Evolutionary conservation across 2,329 filamentous ascomycete genomes (phyloP).

Genomic region (Penicillium olsonii): DNA sequence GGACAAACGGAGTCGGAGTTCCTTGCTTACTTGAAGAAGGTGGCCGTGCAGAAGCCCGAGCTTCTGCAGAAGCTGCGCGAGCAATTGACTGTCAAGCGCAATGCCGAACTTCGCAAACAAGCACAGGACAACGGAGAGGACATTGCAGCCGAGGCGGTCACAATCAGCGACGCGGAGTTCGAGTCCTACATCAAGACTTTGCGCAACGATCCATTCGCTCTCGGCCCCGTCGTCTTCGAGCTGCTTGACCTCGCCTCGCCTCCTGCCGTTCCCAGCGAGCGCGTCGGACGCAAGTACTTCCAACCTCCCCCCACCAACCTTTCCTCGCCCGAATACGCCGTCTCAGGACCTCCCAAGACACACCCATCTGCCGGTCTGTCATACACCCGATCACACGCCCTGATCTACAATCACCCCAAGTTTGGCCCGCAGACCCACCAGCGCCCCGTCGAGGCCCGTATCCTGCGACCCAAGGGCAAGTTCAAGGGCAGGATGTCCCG

Average conservation of each 20-base stretch:
- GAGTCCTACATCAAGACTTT: slow-evolving; percentile 48
- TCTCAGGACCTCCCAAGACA: slow-evolving; percentile 58
- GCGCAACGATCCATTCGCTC: slow-evolving; percentile 43
- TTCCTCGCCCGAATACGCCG: slow-evolving; percentile 46
- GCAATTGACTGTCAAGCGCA: slow-evolving; percentile 34
- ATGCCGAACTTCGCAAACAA: slow-evolving; percentile 37
- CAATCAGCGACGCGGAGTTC: slow-evolving; percentile 49
- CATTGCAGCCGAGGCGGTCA: slow-evolving; percentile 28
- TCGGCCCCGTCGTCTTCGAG: slow-evolving; percentile 55
- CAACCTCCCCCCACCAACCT: slow-evolving; percentile 36
- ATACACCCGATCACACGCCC: slow-evolving; percentile 58
- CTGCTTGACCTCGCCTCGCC: slow-evolving; percentile 59
- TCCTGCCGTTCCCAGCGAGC: slow-evolving; percentile 38
- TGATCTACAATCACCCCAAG: slow-evolving; percentile 61
- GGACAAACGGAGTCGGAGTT: slow-evolving; percentile 60
- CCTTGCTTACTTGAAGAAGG: slow-evolving; percentile 50
- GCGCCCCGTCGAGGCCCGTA: slow-evolving; percentile 58
- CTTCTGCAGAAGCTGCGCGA: slow-evolving; percentile 40
- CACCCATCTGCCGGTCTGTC: slow-evolving; percentile 67
- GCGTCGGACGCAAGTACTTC: slow-evolving; percentile 38
- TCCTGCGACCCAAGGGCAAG: slow-evolving; percentile 52
- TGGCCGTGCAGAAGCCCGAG: slow-evolving; percentile 44
- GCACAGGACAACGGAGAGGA: slow-evolving; percentile 45
- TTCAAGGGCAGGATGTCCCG: slow-evolving; percentile 34
- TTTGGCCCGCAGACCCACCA: slow-evolving; percentile 59